Percentiles rank a stretch among this genome's conserved stretches.
Conservation (phyloP, 768 basidiomycete species). For the Trametes maxima region DNA sequence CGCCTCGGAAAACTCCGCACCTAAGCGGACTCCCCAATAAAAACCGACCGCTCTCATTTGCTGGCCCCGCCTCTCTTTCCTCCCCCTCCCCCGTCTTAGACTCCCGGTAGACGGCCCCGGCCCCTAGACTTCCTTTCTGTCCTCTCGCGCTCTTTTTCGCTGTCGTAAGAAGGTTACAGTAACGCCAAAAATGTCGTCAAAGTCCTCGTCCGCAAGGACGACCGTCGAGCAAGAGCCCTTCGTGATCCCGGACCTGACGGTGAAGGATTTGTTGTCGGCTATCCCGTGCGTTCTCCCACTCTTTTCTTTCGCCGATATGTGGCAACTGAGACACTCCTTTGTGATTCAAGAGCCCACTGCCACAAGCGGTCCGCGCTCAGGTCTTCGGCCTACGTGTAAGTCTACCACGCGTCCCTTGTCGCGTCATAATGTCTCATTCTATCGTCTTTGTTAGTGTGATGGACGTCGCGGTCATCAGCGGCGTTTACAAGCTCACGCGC, state of each 20-base stretch:
- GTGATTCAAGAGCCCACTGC: constrained; percentile 71
- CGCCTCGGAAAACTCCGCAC: constrained; percentile 18
- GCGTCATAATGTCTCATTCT: constrained; percentile 12
- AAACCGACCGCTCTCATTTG: constrained; percentile 5
- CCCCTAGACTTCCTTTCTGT: constrained; percentile 1
- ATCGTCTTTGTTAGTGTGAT: constrained; percentile 51
- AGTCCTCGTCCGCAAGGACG: constrained; percentile 24
- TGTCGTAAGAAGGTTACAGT: background rate
- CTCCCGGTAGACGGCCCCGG: constrained; percentile 19
- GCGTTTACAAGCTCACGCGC: constrained; percentile 66
- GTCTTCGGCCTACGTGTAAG: constrained; percentile 80
- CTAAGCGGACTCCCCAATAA: constrained; percentile 22
- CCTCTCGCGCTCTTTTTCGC: constrained; percentile 10
- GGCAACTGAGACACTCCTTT: background rate
- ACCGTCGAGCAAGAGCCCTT: constrained; percentile 59
- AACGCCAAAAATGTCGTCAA: constrained; percentile 22
- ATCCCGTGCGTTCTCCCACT: constrained; percentile 66
- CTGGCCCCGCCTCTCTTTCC: constrained; percentile 20
- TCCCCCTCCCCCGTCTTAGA: constrained; percentile 16
- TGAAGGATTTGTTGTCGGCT: constrained; percentile 82
- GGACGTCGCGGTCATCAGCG: constrained; percentile 73
- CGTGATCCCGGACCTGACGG: constrained; percentile 78
- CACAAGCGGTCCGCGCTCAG: constrained; percentile 85
- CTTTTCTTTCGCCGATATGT: background rate
- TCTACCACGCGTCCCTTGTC: constrained; percentile 12